Evolutionary conservation across 2,329 filamentous ascomycete genomes (phyloP), one percentile per base, ranked within the genome.

Genomic region (Rhexocercosporidium sp.): DNA sequence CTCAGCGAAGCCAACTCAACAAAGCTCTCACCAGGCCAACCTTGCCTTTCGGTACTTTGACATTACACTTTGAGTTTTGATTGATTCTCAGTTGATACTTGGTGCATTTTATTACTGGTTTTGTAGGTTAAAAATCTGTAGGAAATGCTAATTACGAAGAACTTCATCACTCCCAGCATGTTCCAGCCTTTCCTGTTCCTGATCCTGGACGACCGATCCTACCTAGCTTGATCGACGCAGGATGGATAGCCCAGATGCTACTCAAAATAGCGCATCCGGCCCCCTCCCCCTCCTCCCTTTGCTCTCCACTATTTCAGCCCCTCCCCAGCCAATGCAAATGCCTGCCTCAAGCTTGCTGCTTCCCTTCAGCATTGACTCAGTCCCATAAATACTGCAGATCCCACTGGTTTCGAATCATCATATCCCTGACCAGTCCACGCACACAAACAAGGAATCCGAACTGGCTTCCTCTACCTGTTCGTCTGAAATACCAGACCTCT

Each of bases 291-390:
- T 39, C 37, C 25, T 64, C 25, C 39, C 29, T 57, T 22, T 49
- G 3, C 54, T 31, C 47, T 22, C 63, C 44, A 14, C 44, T 44
- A 14, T 41, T 37, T 29, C 22, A 53, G 56, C 29, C 29, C 14
- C 47, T 22, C 25, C 37, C 34, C 44, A 65, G 53, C 65, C 67
- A 67, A 65, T 65, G 44, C 53, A 61, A 62, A 51, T 54, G 56
- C 49, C 31, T 54, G 56, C 49, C 31, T 57, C 61, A 66, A 27
- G 59, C 5, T 65, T 46, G 39, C 31, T 41, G 49, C 51, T 37
- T 22, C 44, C 60, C 62, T 25, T 59, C 62, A 59, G 65, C 65
- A 64, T 69, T 69, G 67, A 69, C 60, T 64, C 41, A 22, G 29
- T 34, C 53, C 49, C 62, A 57, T 64, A 64, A 34, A 16, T 68